A percentile compares a stretch with the other conserved stretches of the same genome.
Evolutionary conservation across 495 filamentous ascomycete genomes (phyloP).

Genomic region (Penicillium macrosclerotiorum): DNA sequence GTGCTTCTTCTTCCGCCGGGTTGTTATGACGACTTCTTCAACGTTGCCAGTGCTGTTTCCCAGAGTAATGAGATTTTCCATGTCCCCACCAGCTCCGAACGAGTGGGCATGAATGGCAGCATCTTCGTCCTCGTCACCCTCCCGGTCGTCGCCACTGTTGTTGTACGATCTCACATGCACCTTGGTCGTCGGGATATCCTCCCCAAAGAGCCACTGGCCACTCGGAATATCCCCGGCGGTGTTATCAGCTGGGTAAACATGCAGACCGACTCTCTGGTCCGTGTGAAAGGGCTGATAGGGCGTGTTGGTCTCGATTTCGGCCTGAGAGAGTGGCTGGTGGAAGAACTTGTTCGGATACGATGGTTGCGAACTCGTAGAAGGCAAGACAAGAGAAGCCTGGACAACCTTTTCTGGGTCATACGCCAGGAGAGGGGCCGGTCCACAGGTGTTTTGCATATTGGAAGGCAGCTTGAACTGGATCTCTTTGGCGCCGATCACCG

Average conservation of each 20-base stretch:
- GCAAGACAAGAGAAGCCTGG: conserved; percentile 33
- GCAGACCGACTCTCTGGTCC: conserved; percentile 71
- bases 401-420: conserved; percentile 30
- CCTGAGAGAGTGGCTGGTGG: conserved; percentile 65
- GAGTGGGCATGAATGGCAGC: conserved; percentile 35
- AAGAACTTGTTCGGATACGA: conserved; percentile 29
- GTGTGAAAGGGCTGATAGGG: conserved; percentile 91
- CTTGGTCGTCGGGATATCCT: conserved; percentile 56
- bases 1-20: conserved; percentile 61
- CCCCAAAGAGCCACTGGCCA: conserved; percentile 70
- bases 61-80: conserved; percentile 52
- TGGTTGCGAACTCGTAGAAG: conserved; percentile 33
- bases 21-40: conserved; percentile 79
- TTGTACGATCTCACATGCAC: conserved; percentile 57
- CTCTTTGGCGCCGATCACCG: conserved; percentile 55
- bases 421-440: conserved; percentile 32
- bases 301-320: conserved; percentile 90
- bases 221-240: conserved; percentile 21
- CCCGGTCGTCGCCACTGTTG: conserved; percentile 47
- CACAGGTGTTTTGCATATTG: conserved; percentile 33
- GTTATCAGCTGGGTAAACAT: conserved; percentile 49
- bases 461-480: conserved; percentile 63
- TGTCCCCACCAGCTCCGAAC: conserved; percentile 37
- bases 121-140: conserved; percentile 48
- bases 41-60: conserved; percentile 63